A percentile compares a stretch with the other conserved stretches of the same genome.
phyloP scores from a whole-genome alignment of 2,329 filamentous ascomycete genomes.

The Epichloe sylvatica region DNA sequence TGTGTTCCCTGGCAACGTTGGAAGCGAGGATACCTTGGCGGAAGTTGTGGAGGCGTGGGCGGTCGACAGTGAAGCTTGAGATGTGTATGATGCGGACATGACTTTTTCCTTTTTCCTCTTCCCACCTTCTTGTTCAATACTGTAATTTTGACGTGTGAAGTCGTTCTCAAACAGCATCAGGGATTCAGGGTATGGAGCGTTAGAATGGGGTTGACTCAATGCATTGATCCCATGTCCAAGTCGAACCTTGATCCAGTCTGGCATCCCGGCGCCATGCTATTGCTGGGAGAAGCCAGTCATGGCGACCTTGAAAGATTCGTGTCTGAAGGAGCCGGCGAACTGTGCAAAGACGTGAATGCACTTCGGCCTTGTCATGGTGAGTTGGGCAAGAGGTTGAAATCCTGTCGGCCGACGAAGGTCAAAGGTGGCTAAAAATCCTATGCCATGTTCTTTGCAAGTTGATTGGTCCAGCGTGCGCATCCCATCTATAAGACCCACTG shows the following conservation, averaged over 20 bases:
- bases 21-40: slow-evolving; percentile 30
- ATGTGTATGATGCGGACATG: background rate
- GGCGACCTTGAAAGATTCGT: slow-evolving; percentile 7
- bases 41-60: slow-evolving; percentile 25
- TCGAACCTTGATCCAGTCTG: background rate
- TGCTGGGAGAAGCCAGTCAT: slow-evolving; percentile 7
- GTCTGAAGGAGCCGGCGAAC: slow-evolving; percentile 5
- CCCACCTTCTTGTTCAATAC: too few species aligned
- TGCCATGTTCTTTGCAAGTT: too few species aligned
- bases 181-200: background rate
- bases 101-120: background rate
- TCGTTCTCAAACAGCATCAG: background rate
- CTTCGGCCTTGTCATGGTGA: background rate
- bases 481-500: too few species aligned
- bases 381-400: background rate
- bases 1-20: slow-evolving; percentile 46
- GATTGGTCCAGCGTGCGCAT: too few species aligned
- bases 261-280: too few species aligned
- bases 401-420: background rate
- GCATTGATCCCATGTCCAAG: background rate
- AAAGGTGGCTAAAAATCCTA: background rate
- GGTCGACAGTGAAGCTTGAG: background rate
- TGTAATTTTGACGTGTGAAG: too few species aligned
- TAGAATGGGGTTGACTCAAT: background rate
- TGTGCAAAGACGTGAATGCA: background rate